phyloP scores from a whole-genome alignment of 1,139 yeast species.

The Diutina scorzettiae region DNA sequence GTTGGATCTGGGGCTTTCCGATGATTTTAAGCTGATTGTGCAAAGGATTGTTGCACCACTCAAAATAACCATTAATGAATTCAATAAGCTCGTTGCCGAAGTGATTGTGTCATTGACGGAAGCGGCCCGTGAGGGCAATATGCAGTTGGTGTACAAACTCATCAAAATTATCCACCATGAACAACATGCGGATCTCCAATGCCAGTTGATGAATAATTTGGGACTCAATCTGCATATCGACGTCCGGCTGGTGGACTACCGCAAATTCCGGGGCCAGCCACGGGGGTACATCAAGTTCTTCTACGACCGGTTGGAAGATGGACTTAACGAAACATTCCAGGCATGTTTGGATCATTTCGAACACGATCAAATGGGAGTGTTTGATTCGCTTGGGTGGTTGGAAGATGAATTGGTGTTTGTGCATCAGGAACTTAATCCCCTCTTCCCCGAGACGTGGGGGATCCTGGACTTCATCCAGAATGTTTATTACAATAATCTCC shows the following conservation, averaged over 20 bases:
- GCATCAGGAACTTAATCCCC: conserved; percentile 41
- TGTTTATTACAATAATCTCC: conserved; percentile 59
- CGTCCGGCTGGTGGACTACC: conserved; percentile 17
- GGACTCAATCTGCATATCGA: conserved; percentile 14
- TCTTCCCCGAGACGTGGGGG: conserved; percentile 65
- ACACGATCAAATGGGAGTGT: conserved; percentile 43
- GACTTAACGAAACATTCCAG: conserved; percentile 54
- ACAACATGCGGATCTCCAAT: conserved; percentile 62
- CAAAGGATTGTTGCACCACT: conserved; percentile 44
- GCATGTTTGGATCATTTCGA: conserved; percentile 50
- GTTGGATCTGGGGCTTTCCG: conserved; percentile 44
- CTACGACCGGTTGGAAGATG: conserved; percentile 44
- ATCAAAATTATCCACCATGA: conserved; percentile 75
- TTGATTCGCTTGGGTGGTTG: conserved; percentile 72
- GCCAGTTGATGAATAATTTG: conserved; percentile 37
- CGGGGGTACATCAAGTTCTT: conserved; percentile 61
- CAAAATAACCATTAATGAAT: conserved; percentile 38
- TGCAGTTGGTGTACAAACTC: conserved; percentile 54
- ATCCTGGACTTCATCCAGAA: conserved; percentile 50
- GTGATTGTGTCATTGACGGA: conserved; percentile 58
- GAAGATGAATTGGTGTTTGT: conserved; percentile 68
- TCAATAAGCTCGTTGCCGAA: conserved; percentile 53
- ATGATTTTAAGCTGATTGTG: conserved; percentile 63
- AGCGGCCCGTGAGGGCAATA: conserved; percentile 54
- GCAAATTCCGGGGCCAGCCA: conserved; percentile 28